Percentiles rank a stretch among this genome's conserved stretches.
phyloP scores from a whole-genome alignment of 306 rosid species.

The Phaseolus lunatus region DNA sequence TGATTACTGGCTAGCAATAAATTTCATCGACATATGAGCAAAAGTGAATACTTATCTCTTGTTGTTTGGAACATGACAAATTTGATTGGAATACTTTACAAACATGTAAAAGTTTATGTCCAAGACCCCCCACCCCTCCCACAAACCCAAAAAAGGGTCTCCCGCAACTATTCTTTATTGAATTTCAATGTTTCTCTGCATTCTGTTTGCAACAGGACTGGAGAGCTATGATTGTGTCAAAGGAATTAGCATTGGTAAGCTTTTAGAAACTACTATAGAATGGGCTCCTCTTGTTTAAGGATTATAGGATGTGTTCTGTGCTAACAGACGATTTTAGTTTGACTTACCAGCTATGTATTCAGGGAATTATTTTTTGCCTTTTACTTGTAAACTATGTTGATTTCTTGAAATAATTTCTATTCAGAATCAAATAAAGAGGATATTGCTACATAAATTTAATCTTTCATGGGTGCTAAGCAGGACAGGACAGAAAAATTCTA shows the following conservation, averaged over 20 bases:
- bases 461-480: conserved; percentile 9
- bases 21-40: conserved; percentile 30
- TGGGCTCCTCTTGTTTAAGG: conserved; percentile 15
- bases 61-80: conserved; percentile 25
- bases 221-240: conserved; percentile 46
- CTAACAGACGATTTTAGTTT: conserved; percentile 33
- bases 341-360: conserved; percentile 37
- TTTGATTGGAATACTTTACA: conserved; percentile 29
- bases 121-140: not conserved
- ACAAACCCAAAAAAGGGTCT: not conserved
- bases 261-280: conserved; percentile 37
- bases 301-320: not conserved
- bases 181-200: conserved; percentile 15
- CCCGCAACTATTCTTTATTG: conserved; percentile 15
- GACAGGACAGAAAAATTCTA: conserved; percentile 8
- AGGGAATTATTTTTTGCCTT: conserved; percentile 19
- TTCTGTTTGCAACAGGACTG: conserved; percentile 62
- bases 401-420: conserved; percentile 10
- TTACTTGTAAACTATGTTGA: conserved; percentile 13
- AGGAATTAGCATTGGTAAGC: conserved; percentile 69
- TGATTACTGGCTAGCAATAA: conserved; percentile 17
- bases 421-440: conserved; percentile 4
- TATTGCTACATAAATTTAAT: not conserved
- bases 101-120: conserved; percentile 28
- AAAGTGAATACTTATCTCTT: conserved; percentile 25